Percentiles rank a stretch among this genome's conserved stretches.
phyloP scores from a whole-genome alignment of 768 basidiomycete genomes.

The Trametes villosa region DNA sequence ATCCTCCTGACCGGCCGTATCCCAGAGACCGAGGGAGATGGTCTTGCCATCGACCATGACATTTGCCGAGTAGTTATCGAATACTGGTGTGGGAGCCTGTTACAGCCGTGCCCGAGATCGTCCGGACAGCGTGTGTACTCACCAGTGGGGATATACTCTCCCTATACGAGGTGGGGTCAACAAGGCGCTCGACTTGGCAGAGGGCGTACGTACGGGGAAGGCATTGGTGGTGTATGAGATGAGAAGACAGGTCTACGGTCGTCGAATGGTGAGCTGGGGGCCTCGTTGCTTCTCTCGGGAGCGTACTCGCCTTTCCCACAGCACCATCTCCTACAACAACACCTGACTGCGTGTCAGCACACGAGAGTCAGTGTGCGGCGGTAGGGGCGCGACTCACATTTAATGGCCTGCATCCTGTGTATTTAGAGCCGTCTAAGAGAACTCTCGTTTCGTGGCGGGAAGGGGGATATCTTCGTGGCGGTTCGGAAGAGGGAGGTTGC shows the following conservation, averaged over 20 bases:
- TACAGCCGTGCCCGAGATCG: constrained; percentile 13
- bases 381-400: constrained; percentile 60
- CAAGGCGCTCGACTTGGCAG: neutral
- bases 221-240: constrained; percentile 99
- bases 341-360: constrained; percentile 52
- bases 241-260: constrained; percentile 87
- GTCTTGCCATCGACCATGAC: constrained; percentile 99
- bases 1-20: constrained; percentile 99
- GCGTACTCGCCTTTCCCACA: constrained; percentile 83
- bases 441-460: constrained; percentile 19
- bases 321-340: constrained; percentile 99
- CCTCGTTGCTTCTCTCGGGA: constrained; percentile 8
- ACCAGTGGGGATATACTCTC: constrained; percentile 97
- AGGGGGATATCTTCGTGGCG: constrained; percentile 18
- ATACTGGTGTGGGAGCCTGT: constrained; percentile 58
- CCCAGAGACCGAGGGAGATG: constrained; percentile 97
- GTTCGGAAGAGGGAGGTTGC: neutral
- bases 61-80: constrained; percentile 98
- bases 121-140: constrained; percentile 24
- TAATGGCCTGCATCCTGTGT: constrained; percentile 82
- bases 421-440: constrained; percentile 30
- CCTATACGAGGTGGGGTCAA: constrained; percentile 49
- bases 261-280: constrained; percentile 27
- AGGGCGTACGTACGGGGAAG: constrained; percentile 71
- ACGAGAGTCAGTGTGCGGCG: constrained; percentile 10